Base-by-base conservation (phyloP, 352 stramenopile genomes). In the Pythium biforme region DNA sequence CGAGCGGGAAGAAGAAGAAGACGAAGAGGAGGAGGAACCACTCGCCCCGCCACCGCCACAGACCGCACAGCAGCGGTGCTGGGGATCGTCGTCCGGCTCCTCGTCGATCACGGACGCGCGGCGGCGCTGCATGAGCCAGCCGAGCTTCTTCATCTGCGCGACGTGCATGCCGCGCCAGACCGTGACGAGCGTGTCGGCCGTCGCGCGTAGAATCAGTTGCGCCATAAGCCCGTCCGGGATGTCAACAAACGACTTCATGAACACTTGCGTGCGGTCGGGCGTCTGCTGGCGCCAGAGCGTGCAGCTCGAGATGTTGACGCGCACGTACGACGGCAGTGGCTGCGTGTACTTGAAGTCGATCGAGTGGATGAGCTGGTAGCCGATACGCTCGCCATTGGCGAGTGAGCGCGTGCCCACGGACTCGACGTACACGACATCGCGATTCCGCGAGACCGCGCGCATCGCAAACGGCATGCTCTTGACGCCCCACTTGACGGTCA, bases 401-500 rank as follows among this genome's bases (percentile, higher is more conserved):
- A 86, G 56, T 9, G 26, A 68, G 0, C 73, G 78, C 8, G 68
- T 77, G 10, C 82, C 82, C 1, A 73, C 80, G 4, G 76, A 69
- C 56, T 92, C 80, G 15, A 90, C 62, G 46, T 77, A 88, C 23
- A 92, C 69, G 4, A 86, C 53, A 66, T 90, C 80, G n/a, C 81
- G 78, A 39, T 81, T 82, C 43, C 75, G 68, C 20, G 51, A 48
- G 3, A 88, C 43, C 5, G 67, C 67, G 49, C 78, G 75, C 6
- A 88, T 59, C 31, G 77, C 67, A 26, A 87, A 45, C 40, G 77
- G 70, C 48, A 78, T 74, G 34, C 62, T 52, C 19, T 82, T 79
- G 59, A 85, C 77, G 22, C 79, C 47, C 81, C 79, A 91, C 62
- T 87, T 88, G 55, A 91, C 70, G n/a, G 61, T 79, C 34, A 88